A percentile compares a stretch with the other conserved stretches of the same genome.
These are phyloP conservation scores for Kandelia obovata DNA, from an alignment of 345 rosid species.

Conservation along the genomic window DNA sequence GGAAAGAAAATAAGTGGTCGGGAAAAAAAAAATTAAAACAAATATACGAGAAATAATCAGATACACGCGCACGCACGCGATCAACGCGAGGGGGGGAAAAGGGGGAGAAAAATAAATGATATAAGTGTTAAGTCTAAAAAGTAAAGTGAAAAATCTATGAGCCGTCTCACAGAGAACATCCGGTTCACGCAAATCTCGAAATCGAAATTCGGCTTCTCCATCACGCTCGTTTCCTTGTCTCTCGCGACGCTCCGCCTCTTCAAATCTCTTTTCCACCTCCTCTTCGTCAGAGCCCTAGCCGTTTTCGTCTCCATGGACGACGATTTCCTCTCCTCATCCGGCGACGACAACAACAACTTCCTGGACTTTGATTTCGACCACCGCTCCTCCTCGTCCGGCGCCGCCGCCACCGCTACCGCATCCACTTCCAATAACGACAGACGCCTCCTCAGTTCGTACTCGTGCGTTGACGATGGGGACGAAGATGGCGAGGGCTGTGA, in stretches of 20 bases:
- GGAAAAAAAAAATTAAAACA: too few relatives aligned
- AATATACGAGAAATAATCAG: too few relatives aligned
- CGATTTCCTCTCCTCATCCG: slow-evolving; percentile 1
- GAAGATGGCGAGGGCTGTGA: slow-evolving; percentile 14
- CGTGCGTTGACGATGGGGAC: neutral
- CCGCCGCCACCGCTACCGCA: neutral
- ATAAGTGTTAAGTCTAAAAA: too few relatives aligned
- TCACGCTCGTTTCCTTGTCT: slow-evolving; percentile 7
- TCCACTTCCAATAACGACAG: neutral
- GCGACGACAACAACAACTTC: slow-evolving; percentile 5
- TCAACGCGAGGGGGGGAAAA: too few relatives aligned
- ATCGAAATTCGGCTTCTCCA: neutral
- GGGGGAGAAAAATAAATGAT: too few relatives aligned
- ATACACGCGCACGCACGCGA: too few relatives aligned
- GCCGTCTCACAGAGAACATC: slow-evolving; percentile 7
- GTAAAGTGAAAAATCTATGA: slow-evolving; percentile 8
- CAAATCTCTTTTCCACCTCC: slow-evolving; percentile 1
- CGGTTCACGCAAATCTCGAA: slow-evolving; percentile 9
- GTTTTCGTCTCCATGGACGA: slow-evolving; percentile 10
- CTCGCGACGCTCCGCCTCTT: slow-evolving; percentile 17
- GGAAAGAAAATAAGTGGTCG: too few relatives aligned
- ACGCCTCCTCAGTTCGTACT: neutral
- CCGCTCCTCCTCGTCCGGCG: neutral
- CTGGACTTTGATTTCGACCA: slow-evolving; percentile 7
- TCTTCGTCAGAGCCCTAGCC: slow-evolving; percentile 11